Conservation (phyloP, 2,329 filamentous ascomycete species). For the Ceratocystis smalleyi region DNA sequence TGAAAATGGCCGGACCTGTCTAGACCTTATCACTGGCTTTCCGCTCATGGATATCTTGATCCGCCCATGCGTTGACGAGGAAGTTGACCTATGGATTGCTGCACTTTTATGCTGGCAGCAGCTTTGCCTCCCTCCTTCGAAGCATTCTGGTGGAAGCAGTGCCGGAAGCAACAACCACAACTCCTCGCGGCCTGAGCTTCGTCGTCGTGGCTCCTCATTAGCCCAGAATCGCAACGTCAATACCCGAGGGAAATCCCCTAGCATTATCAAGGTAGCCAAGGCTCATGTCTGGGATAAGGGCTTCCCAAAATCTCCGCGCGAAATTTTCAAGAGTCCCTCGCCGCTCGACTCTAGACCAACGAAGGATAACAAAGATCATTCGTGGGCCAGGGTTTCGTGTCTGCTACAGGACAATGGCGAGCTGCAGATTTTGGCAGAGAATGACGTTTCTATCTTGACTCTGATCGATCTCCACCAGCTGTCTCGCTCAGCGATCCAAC, state of each 20-base stretch:
- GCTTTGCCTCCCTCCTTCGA: slow-evolving; percentile 43
- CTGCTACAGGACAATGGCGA: slow-evolving; percentile 90
- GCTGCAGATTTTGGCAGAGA: slow-evolving; percentile 77
- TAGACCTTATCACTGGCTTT: slow-evolving; percentile 13
- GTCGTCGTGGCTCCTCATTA: slow-evolving; percentile 23
- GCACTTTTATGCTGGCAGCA: slow-evolving; percentile 72
- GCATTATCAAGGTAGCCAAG: slow-evolving; percentile 90
- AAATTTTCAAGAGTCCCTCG: slow-evolving; percentile 42
- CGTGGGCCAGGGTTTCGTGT: slow-evolving; percentile 78
- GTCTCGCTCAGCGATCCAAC: slow-evolving; percentile 77
- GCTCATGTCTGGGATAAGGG: slow-evolving; percentile 84
- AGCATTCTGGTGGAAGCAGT: slow-evolving; percentile 30
- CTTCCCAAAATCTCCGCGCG: slow-evolving; percentile 35
- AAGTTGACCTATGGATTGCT: slow-evolving; percentile 67
- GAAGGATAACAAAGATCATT: slow-evolving; percentile 10
- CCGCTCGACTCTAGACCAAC: slow-evolving; percentile 39
- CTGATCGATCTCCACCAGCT: slow-evolving; percentile 79
- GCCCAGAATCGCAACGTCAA: slow-evolving; percentile 3
- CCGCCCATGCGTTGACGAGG: slow-evolving; percentile 45
- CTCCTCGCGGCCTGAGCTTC: slow-evolving; percentile 29
- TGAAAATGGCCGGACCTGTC: slow-evolving; percentile 10
- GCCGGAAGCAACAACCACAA: slow-evolving; percentile 24
- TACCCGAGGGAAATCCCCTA: slow-evolving; percentile 25
- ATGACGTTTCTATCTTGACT: slow-evolving; percentile 63
- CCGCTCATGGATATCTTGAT: slow-evolving; percentile 40